These are phyloP conservation scores for Geranium brycei DNA, from an alignment of 345 rosid species.

Conservation along the genomic window DNA sequence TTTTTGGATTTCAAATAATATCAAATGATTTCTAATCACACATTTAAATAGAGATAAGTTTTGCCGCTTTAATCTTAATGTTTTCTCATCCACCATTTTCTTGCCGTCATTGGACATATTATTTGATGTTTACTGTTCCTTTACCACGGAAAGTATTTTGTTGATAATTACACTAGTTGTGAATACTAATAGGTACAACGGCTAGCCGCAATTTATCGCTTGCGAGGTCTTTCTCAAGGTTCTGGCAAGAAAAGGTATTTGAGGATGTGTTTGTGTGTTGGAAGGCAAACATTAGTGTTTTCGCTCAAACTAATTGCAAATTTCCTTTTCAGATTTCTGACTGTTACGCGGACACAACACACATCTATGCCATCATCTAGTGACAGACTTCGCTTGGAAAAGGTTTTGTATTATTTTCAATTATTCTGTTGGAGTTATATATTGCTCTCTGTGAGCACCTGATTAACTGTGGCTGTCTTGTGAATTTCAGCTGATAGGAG, in stretches of 20 bases:
- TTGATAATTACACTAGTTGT: slow-evolving; percentile 2
- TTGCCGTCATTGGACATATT: too few species aligned
- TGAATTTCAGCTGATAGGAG: slow-evolving; percentile 58
- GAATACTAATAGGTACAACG: slow-evolving; percentile 34
- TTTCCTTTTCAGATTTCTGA: slow-evolving; percentile 45
- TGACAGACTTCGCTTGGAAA: slow-evolving; percentile 64
- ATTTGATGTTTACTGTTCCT: too few species aligned
- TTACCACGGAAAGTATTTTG: not conserved
- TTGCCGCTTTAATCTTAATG: not conserved
- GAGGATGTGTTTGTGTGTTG: not conserved
- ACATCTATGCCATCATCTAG: slow-evolving; percentile 77
- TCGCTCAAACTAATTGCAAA: slow-evolving; percentile 8
- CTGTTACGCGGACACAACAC: slow-evolving; percentile 46
- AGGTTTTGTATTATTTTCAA: slow-evolving; percentile 25
- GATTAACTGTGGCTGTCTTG: not conserved
- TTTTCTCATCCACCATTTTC: not conserved
- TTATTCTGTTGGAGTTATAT: slow-evolving; percentile 3
- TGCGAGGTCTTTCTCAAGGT: slow-evolving; percentile 49
- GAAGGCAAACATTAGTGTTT: not conserved
- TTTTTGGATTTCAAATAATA: too few species aligned
- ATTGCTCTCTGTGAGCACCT: not conserved
- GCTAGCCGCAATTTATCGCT: slow-evolving; percentile 62
- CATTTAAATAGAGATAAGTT: too few species aligned
- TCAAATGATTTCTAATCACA: not conserved
- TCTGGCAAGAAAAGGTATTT: slow-evolving; percentile 75